Evolutionary conservation across 805 yeast species (phyloP).

Genomic region (Lachancea meyersii): DNA sequence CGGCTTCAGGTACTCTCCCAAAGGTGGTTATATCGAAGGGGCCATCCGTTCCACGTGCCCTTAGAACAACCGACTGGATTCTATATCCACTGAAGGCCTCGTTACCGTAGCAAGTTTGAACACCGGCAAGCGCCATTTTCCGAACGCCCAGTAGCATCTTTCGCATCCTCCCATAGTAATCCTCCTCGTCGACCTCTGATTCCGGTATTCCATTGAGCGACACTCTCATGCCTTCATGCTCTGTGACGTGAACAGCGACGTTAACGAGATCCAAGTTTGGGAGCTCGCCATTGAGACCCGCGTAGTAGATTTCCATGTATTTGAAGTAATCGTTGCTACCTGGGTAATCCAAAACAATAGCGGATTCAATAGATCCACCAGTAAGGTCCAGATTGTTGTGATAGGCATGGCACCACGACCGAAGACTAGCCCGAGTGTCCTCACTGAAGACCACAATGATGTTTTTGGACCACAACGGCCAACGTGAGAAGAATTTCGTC

Average conservation of each 20-base stretch:
- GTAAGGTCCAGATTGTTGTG: constrained; percentile 79
- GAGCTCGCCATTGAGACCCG: constrained; percentile 90
- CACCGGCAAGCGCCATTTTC: constrained; percentile 65
- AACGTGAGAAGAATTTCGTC: constrained; percentile 70
- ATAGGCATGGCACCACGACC: constrained; percentile 92
- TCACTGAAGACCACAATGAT: constrained; percentile 79
- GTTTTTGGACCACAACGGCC: constrained; percentile 95
- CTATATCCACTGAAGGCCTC: constrained; percentile 96
- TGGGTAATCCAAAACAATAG: constrained; percentile 76
- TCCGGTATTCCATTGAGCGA: constrained; percentile 56
- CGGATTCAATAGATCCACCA: constrained; percentile 92
- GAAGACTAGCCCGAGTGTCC: constrained; percentile 58
- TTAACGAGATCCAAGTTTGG: constrained; percentile 91
- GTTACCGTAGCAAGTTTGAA: constrained; percentile 57
- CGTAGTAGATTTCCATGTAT: constrained; percentile 66
- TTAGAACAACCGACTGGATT: constrained; percentile 79
- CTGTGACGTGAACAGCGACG: constrained; percentile 64
- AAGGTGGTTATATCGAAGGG: constrained; percentile 78
- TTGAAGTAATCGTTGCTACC: constrained; percentile 61
- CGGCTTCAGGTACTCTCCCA: constrained; percentile 84
- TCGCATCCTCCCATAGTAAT: constrained; percentile 50
- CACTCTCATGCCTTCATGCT: constrained; percentile 68
- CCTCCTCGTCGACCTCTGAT: constrained; percentile 37
- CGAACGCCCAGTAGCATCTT: constrained; percentile 61
- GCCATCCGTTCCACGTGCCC: constrained; percentile 57